phyloP scores from a whole-genome alignment of 805 yeast genomes.

The Teunomyces pallodes region DNA sequence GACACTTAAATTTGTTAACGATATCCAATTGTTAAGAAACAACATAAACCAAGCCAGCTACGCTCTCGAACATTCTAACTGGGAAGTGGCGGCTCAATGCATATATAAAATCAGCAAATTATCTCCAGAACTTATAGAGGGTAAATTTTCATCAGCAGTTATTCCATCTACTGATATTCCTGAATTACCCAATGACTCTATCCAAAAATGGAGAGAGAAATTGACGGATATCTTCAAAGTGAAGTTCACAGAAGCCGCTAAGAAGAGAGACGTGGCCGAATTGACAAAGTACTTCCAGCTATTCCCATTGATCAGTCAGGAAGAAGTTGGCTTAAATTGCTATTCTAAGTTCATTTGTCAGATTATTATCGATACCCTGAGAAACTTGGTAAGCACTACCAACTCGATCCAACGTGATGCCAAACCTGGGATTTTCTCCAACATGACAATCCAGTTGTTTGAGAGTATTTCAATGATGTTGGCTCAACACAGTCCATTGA shows the following conservation, averaged over 20 bases:
- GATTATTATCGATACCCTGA: constrained; percentile 75
- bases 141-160: constrained; percentile 72
- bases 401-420: constrained; percentile 19
- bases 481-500: constrained; percentile 80
- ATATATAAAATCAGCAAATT: constrained; percentile 47
- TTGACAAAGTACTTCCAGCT: constrained; percentile 78
- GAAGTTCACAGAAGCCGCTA: constrained; percentile 72
- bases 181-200: constrained; percentile 61
- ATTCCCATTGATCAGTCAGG: constrained; percentile 81
- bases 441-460: constrained; percentile 63
- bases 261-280: constrained; percentile 58
- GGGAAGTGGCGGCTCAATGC: constrained; percentile 76
- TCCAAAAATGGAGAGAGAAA: constrained; percentile 57
- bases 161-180: constrained; percentile 89
- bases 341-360: constrained; percentile 86
- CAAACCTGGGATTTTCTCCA: constrained; percentile 54
- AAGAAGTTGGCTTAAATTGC: constrained; percentile 67
- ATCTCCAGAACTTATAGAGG: constrained; percentile 52
- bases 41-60: constrained; percentile 63
- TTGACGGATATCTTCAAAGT: constrained; percentile 55
- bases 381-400: constrained; percentile 54
- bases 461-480: constrained; percentile 83
- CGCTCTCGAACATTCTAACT: constrained; percentile 66
- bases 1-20: constrained; percentile 61
- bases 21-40: constrained; percentile 63